Percentiles rank a stretch among this genome's conserved stretches.
These are phyloP conservation scores for Podospora bellae-mahoneyi DNA, from an alignment of 495 filamentous ascomycete genomes.

Conservation along the genomic window DNA sequence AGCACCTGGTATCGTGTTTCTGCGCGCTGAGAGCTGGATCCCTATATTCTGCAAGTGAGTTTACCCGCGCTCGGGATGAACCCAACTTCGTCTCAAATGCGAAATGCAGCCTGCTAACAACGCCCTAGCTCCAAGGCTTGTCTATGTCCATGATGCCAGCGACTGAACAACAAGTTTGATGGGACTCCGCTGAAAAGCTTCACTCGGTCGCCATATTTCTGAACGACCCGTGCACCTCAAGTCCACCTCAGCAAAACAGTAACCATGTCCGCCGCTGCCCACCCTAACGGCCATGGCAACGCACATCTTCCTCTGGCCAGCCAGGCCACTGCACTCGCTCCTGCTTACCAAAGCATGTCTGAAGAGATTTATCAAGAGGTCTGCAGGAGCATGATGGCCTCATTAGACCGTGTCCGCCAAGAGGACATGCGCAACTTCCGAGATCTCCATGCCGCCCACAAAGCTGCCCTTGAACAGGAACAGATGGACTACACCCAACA, in stretches of 20 bases:
- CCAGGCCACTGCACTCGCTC: not conserved
- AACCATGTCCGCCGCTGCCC: not conserved
- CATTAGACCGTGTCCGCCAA: not conserved
- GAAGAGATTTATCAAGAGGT: not conserved
- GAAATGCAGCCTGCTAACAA: not conserved
- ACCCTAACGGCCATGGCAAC: not conserved
- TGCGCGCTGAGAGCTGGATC: not conserved
- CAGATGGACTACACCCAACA: not conserved
- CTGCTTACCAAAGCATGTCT: not conserved
- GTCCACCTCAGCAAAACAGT: too few relatives aligned
- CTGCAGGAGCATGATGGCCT: not conserved
- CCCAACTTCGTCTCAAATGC: not conserved
- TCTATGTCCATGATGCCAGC: not conserved
- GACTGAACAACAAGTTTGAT: not conserved
- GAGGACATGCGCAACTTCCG: not conserved
- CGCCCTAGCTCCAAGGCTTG: not conserved
- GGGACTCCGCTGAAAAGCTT: not conserved
- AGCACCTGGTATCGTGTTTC: not conserved
- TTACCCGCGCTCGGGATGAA: not conserved
- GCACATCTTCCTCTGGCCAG: not conserved
- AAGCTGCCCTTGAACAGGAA: not conserved
- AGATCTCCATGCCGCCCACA: not conserved
- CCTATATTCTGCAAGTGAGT: not conserved
- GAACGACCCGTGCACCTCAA: too few relatives aligned
- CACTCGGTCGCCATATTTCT: not conserved